These are phyloP conservation scores for Artemisia tridentata DNA, from an alignment of 129 eudicot species.

Conservation along the genomic window DNA sequence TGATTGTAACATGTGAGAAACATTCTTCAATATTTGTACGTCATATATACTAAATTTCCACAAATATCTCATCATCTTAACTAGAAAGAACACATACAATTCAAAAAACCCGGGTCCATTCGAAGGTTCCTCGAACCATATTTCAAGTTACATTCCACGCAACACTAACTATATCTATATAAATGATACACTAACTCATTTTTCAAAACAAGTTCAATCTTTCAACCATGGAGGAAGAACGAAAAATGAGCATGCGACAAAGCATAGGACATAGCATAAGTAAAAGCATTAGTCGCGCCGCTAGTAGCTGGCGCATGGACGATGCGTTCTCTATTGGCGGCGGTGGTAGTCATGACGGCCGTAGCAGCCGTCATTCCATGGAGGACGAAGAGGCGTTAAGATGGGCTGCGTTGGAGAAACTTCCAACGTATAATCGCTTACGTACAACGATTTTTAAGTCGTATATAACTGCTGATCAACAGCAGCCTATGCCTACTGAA, in stretches of 20 bases:
- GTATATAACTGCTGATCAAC: slow-evolving; percentile 29
- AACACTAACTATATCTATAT: background rate
- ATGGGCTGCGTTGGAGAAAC: slow-evolving; percentile 64
- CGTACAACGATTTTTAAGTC: slow-evolving; percentile 61
- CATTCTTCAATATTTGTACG: no score
- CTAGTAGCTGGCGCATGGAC: slow-evolving; percentile 31
- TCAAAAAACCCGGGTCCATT: no score
- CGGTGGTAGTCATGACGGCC: slow-evolving; percentile 36
- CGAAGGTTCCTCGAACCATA: no score
- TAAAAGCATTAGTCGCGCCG: slow-evolving; percentile 20
- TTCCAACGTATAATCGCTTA: slow-evolving; percentile 59
- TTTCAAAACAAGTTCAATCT: no score
- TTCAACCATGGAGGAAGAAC: slow-evolving; percentile 26
- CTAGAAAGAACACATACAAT: no score
- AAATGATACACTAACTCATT: background rate
- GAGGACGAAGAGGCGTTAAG: slow-evolving; percentile 60
- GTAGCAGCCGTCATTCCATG: slow-evolving; percentile 36
- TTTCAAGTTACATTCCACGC: no score
- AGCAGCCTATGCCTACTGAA: slow-evolving; percentile 6
- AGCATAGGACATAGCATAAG: slow-evolving; percentile 29
- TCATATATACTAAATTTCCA: no score
- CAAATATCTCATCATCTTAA: no score
- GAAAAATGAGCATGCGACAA: slow-evolving; percentile 16
- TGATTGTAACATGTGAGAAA: no score
- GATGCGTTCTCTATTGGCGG: slow-evolving; percentile 32